Evolutionary conservation across 805 yeast genomes (phyloP).

Genomic region (Ogataea chonburiensis): DNA sequence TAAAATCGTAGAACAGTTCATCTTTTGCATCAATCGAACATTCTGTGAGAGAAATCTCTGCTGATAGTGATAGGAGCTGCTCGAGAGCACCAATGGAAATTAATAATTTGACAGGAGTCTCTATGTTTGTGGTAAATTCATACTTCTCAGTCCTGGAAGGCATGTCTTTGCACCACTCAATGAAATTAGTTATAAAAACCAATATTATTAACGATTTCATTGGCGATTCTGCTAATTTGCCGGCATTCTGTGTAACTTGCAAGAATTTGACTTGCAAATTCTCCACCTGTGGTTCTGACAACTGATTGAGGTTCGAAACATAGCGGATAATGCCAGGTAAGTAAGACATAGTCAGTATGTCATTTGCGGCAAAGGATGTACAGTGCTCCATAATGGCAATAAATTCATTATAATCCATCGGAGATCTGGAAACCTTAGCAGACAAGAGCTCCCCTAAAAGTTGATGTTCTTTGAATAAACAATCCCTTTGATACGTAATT

Average conservation of each 20-base stretch:
- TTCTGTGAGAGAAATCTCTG: constrained; percentile 46
- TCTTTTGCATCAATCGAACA: constrained; percentile 13
- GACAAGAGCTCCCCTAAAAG: constrained; percentile 61
- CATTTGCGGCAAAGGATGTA: constrained; percentile 53
- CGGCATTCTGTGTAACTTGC: constrained; percentile 38
- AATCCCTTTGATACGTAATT: constrained; percentile 58
- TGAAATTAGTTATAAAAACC: constrained; percentile 56
- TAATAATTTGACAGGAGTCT: constrained; percentile 56
- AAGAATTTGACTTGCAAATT: constrained; percentile 38
- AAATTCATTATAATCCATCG: constrained; percentile 31
- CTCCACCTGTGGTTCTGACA: constrained; percentile 39
- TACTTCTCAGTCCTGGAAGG: constrained; percentile 41
- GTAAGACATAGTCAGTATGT: constrained; percentile 61
- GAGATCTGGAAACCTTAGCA: constrained; percentile 32
- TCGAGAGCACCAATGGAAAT: constrained; percentile 71
- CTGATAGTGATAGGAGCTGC: constrained; percentile 57
- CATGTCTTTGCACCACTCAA: constrained; percentile 64
- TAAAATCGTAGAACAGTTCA: constrained; percentile 54
- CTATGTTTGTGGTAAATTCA: constrained; percentile 48
- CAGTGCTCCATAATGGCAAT: constrained; percentile 44
- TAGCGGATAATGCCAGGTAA: constrained; percentile 57
- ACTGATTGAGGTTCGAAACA: constrained; percentile 38
- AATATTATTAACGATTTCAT: constrained; percentile 47
- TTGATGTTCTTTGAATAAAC: constrained; percentile 68
- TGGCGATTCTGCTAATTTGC: constrained; percentile 46